These are phyloP conservation scores for Penicillium angulare DNA, from an alignment of 495 filamentous ascomycete genomes.

Conservation along the genomic window DNA sequence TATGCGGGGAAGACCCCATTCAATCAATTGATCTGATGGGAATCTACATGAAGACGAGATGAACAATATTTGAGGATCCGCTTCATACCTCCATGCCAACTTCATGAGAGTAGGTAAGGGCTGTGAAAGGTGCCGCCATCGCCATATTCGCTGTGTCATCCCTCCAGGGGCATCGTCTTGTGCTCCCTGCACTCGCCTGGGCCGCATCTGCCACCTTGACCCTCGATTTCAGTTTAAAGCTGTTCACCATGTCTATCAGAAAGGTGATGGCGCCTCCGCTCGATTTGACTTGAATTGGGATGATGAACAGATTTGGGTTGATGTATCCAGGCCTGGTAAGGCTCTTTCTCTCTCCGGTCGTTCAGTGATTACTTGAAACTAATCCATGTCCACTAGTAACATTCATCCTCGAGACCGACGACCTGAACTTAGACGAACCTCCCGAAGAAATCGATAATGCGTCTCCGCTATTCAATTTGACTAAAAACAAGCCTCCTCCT, in stretches of 20 bases:
- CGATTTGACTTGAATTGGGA: conserved; percentile 39
- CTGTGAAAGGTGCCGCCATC: conserved; percentile 41
- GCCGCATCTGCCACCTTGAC: conserved; percentile 33
- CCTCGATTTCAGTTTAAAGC: conserved; percentile 39
- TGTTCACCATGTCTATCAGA: conserved; percentile 39
- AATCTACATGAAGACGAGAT: too few relatives aligned
- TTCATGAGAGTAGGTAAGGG: conserved; percentile 40
- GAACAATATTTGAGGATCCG: too few relatives aligned
- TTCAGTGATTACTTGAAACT: background rate
- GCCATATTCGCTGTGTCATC: conserved; percentile 39
- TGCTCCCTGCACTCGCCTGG: conserved; percentile 32
- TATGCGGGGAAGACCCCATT: too few relatives aligned
- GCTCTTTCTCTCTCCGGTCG: too few relatives aligned
- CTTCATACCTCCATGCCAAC: background rate
- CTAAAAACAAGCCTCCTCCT: too few relatives aligned
- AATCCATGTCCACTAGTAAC: conserved; percentile 22
- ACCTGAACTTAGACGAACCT: too few relatives aligned
- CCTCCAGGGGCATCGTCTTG: conserved; percentile 29
- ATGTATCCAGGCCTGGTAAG: conserved; percentile 30
- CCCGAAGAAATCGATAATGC: too few relatives aligned
- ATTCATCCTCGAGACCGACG: conserved; percentile 32
- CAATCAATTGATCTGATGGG: too few relatives aligned
- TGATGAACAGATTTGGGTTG: conserved; percentile 34
- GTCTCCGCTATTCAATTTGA: too few relatives aligned
- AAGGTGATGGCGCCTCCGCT: conserved; percentile 23